Evolutionary conservation across 306 rosid species (phyloP).

Genomic region (Malus asiatica): DNA sequence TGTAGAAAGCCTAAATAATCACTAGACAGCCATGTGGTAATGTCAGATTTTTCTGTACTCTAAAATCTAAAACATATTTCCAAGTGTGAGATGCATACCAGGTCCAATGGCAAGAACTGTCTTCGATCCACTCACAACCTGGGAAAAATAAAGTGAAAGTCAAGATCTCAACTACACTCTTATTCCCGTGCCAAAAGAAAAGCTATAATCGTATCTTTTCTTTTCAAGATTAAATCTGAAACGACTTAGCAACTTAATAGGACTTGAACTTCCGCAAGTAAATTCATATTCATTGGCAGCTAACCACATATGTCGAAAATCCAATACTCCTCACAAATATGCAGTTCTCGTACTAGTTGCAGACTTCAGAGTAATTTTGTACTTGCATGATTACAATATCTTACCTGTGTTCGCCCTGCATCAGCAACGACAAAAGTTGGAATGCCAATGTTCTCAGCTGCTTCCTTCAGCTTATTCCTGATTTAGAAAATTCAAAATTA

Average conservation of each 20-base stretch:
- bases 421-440: slow-evolving; percentile 90
- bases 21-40: neutral
- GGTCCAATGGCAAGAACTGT: slow-evolving; percentile 96
- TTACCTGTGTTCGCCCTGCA: slow-evolving; percentile 96
- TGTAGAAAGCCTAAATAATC: neutral
- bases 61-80: neutral
- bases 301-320: neutral
- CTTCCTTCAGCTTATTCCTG: slow-evolving; percentile 81
- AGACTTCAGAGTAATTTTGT: neutral
- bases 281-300: neutral
- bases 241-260: neutral
- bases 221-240: neutral
- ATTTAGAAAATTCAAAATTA: neutral
- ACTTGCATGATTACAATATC: neutral
- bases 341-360: neutral
- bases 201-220: neutral
- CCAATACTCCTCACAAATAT: neutral
- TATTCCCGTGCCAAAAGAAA: neutral
- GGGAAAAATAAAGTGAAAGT: slow-evolving; percentile 14
- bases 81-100: slow-evolving; percentile 36
- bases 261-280: neutral
- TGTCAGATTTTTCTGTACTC: neutral
- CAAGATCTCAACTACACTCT: neutral
- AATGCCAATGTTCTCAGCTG: slow-evolving; percentile 73
- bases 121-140: slow-evolving; percentile 79